Conservation (phyloP, 2,329 filamentous ascomycete species). For the Harringtonia lauricola region DNA sequence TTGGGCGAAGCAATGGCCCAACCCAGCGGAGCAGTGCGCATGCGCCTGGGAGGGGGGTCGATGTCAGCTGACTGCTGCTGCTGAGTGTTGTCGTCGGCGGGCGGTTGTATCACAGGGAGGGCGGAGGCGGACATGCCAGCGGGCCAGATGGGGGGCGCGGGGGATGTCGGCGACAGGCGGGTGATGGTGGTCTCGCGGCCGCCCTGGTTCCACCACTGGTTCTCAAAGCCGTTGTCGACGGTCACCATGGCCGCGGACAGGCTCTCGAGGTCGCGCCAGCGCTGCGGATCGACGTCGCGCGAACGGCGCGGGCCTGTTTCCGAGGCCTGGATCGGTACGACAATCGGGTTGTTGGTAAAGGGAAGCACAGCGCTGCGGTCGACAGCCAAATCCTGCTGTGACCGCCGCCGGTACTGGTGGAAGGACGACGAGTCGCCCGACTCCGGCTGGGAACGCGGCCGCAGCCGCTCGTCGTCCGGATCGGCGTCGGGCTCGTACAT, state of each 20-base stretch:
- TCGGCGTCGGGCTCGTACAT: constrained; percentile 18
- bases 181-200: constrained; percentile 11
- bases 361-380: not conserved
- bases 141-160: constrained; percentile 5
- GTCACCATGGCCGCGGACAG: constrained; percentile 44
- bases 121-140: constrained; percentile 3
- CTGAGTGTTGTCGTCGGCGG: too few species aligned
- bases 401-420: constrained; percentile 2
- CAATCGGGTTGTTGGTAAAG: constrained; percentile 5
- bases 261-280: constrained; percentile 31
- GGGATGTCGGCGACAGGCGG: constrained; percentile 12
- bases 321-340: constrained; percentile 5
- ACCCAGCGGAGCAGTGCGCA: constrained; percentile 15
- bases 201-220: constrained; percentile 46
- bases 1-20: constrained; percentile 15
- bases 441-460: not conserved
- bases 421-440: constrained; percentile 2
- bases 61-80: not conserved
- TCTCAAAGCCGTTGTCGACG: constrained; percentile 46
- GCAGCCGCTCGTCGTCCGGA: constrained; percentile 15
- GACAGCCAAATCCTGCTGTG: not conserved
- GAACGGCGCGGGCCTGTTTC: constrained; percentile 11
- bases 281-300: constrained; percentile 22
- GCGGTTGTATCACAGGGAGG: not conserved
- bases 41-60: not conserved